Base-by-base conservation (phyloP, 1,139 yeast species). In the Hyphopichia wangnamkhiaoensis region DNA sequence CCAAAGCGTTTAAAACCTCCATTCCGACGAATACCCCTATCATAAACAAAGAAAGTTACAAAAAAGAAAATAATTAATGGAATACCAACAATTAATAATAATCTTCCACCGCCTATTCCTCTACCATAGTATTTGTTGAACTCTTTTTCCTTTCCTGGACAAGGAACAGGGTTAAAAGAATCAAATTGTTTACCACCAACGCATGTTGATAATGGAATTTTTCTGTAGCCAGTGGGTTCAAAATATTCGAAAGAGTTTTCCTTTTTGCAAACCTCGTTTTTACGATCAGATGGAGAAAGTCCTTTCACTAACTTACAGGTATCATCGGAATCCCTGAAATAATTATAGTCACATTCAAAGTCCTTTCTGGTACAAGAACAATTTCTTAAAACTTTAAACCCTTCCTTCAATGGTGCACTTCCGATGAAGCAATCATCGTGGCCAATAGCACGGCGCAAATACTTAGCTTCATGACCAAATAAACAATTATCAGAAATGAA, bases 261-360 rank as follows among this genome's bases (percentile, higher is more conserved):
- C 41, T 68, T 66, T 30, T 63, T 63, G 59, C 99, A 94, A 43
- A 79, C 69, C 35, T 74, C 81, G 9, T 76, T 70, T 52, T 58
- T 56, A 35, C 82, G 81, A 49, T 85, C 89, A 6, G 77, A 72
- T 8, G 96, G 88, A 6, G 74, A 56, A 31, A 80, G 66, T 0
- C 97, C 97, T 5, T 74, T 65, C 12, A 89, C 85, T 35, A 91
- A 73, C 56, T 84, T 82, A 65, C 99, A 94, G 0, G 95, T 84
- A 15, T 95, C 95, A 58, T 90, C 97, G 1, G 58, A 55, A 27
- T 80, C 82, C 46, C 84, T 77, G 44, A 62, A 79, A 59, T 71
- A 91, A 62, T 91, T 91, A 67, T 80, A 88, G 58, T 93, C 98
- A 74, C 99, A 93, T 63, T 93, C 99, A 55, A 72, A 94, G 61